Evolutionary conservation across 331 rosid genomes (phyloP).

Genomic region (Quercus tomentella): DNA sequence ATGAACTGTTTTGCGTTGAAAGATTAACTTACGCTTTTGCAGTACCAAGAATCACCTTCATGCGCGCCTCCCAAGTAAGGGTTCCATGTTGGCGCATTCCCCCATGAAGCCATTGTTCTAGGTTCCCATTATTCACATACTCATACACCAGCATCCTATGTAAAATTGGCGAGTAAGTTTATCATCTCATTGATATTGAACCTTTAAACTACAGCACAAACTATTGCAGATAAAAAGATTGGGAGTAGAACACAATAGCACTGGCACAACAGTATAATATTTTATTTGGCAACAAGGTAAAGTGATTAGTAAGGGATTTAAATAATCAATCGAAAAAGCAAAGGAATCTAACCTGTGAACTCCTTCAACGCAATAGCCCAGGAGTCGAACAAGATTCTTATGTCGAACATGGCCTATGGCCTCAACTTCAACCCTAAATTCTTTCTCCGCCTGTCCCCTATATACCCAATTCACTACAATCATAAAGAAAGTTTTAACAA

Average conservation of each 20-base stretch:
- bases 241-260: background rate
- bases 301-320: background rate
- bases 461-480: conserved; percentile 16
- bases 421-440: conserved; percentile 97
- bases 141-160: conserved; percentile 92
- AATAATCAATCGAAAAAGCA: background rate
- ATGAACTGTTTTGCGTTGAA: conserved; percentile 3
- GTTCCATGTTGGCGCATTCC: conserved; percentile 70
- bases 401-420: conserved; percentile 98
- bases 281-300: background rate
- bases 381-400: conserved; percentile 92
- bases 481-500: conserved; percentile 9
- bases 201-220: background rate
- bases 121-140: conserved; percentile 93
- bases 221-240: background rate
- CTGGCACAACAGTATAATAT: background rate
- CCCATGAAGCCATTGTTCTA: conserved; percentile 97
- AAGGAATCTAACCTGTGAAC: conserved; percentile 42
- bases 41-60: conserved; percentile 90
- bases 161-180: conserved; percentile 14
- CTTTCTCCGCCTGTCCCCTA: conserved; percentile 99
- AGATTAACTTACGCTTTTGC: conserved; percentile 91
- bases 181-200: background rate
- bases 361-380: conserved; percentile 82
- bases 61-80: conserved; percentile 91